A percentile compares a stretch with the other conserved stretches of the same genome.
Evolutionary conservation across 352 stramenopile genomes (phyloP).

Genomic region (Phytophthora sojae): DNA sequence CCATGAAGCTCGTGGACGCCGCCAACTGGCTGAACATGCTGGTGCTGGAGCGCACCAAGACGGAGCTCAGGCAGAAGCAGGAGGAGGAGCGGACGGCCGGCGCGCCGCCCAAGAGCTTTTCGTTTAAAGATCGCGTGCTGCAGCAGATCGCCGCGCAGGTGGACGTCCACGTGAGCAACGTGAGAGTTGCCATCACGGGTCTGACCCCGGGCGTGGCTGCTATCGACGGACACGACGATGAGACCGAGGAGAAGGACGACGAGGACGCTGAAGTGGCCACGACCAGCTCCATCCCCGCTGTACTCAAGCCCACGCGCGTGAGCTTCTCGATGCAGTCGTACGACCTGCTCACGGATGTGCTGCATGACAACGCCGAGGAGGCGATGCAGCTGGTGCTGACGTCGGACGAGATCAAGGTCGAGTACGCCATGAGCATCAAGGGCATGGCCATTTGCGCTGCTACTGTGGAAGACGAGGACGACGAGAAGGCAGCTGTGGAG

Average conservation of each 20-base stretch:
- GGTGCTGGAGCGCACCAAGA: constrained; percentile 46
- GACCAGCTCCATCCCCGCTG: constrained; percentile 30
- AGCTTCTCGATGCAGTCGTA: constrained; percentile 43
- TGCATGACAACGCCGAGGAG: constrained; percentile 55
- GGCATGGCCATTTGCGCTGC: constrained; percentile 53
- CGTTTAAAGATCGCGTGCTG: constrained; percentile 70
- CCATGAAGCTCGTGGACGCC: constrained; percentile 66
- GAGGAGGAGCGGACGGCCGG: constrained; percentile 24
- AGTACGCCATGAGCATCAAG: constrained; percentile 58
- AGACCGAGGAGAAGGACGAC: constrained; percentile 30
- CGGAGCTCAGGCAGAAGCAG: constrained; percentile 41
- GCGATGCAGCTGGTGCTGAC: constrained; percentile 58
- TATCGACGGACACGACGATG: constrained; percentile 40
- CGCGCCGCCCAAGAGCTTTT: constrained; percentile 40
- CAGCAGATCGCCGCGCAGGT: constrained; percentile 69
- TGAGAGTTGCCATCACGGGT: constrained; percentile 50
- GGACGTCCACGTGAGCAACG: constrained; percentile 57
- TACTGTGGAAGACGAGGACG: constrained; percentile 35
- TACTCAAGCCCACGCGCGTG: constrained; percentile 46
- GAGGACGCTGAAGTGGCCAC: constrained; percentile 31
- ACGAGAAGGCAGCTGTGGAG: constrained; percentile 21
- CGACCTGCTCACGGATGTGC: constrained; percentile 52
- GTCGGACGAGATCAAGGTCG: constrained; percentile 58
- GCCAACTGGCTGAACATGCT: constrained; percentile 46
- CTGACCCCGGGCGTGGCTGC: constrained; percentile 29